A percentile compares a stretch with the other conserved stretches of the same genome.
Conservation (phyloP, 2,329 filamentous ascomycete species). For the Fonsecaea pedrosoi region DNA sequence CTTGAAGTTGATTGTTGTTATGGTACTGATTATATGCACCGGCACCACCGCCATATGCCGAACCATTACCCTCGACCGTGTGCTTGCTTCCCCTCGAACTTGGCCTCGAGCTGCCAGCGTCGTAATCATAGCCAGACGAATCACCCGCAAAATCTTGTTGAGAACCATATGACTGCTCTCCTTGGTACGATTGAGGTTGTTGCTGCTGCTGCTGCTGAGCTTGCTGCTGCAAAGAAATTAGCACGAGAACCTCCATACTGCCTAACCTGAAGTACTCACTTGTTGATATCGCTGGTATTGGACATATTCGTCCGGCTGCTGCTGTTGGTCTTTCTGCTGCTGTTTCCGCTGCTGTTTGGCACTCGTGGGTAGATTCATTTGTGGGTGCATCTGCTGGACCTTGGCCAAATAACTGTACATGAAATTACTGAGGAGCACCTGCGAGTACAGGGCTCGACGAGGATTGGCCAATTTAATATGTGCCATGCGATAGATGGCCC, state of each 20-base stretch:
- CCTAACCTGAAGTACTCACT: slow-evolving; percentile 43
- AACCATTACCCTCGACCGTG: slow-evolving; percentile 48
- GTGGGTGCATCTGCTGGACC: slow-evolving; percentile 97
- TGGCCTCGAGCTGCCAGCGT: slow-evolving; percentile 50
- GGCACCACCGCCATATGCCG: slow-evolving; percentile 43
- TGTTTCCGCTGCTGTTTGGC: slow-evolving; percentile 67
- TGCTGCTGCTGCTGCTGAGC: slow-evolving; percentile 43
- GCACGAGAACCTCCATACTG: neutral
- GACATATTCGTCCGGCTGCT: slow-evolving; percentile 49
- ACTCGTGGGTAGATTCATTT: slow-evolving; percentile 87
- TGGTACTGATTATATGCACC: slow-evolving; percentile 37
- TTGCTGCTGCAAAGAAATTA: slow-evolving; percentile 37
- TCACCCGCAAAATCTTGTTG: slow-evolving; percentile 52
- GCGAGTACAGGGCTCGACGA: slow-evolving; percentile 85
- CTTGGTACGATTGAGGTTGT: slow-evolving; percentile 19
- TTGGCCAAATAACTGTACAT: slow-evolving; percentile 99
- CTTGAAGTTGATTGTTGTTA: slow-evolving; percentile 34
- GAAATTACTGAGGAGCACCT: slow-evolving; percentile 96
- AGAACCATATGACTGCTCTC: slow-evolving; percentile 20
- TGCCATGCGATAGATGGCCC: slow-evolving; percentile 97
- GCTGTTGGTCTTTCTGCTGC: slow-evolving; percentile 44
- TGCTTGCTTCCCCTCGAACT: slow-evolving; percentile 49
- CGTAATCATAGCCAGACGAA: slow-evolving; percentile 60
- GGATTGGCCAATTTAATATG: slow-evolving; percentile 99
- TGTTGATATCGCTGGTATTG: slow-evolving; percentile 57